Evolutionary conservation across 2,329 filamentous ascomycete species (phyloP), one percentile per base, ranked within the genome.

Genomic region (Paecilomyces variotii): DNA sequence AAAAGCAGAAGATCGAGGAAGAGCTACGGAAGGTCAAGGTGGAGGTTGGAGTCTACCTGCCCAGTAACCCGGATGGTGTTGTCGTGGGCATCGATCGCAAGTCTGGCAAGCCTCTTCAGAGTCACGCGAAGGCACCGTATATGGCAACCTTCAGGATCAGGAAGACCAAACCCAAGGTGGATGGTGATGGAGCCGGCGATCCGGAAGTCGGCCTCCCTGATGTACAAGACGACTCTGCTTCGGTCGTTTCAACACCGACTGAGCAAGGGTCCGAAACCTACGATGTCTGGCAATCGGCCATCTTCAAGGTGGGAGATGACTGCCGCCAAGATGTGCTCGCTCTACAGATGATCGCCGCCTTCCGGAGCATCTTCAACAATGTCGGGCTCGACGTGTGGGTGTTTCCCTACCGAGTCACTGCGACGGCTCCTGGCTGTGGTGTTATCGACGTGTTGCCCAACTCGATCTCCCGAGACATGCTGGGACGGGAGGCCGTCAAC

Each of bases 221-320:
- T 64, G 60, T 68, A 63, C 53, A 66, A 63, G 62, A 70, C 19
- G 50, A 55, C 45, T 56, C 67, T 49, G 60, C 58, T 4, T 27
- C 55, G 2, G 39, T 53, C 19, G 58, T 56, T 5, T 57, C 59
- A n/a, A 59, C 59, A 28, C 59, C 58, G 14, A 58, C 61, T 27
- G 68, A 63, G 63, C 63, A 58, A 66, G 68, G 65, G 62, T 70
- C 67, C 56, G 84, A 83, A 67, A 90, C 86, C 0, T 85, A 96
- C 65, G 95, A 99, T 73, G 88, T 93, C n/a, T 97, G 94, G 95
- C 94, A 99, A 74, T 96, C 91, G 1, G 94, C 93, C 58, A 99
- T 99, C 70, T 99, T 99, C 86, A 99, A 99, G 74, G 95, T 99
- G 54, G 94, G 94, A 62, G 94, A 99, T 72, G 94, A 99, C 74